A percentile compares a stretch with the other conserved stretches of the same genome.
Conservation (phyloP, 768 basidiomycete species). For the Pluteus cervinus region DNA sequence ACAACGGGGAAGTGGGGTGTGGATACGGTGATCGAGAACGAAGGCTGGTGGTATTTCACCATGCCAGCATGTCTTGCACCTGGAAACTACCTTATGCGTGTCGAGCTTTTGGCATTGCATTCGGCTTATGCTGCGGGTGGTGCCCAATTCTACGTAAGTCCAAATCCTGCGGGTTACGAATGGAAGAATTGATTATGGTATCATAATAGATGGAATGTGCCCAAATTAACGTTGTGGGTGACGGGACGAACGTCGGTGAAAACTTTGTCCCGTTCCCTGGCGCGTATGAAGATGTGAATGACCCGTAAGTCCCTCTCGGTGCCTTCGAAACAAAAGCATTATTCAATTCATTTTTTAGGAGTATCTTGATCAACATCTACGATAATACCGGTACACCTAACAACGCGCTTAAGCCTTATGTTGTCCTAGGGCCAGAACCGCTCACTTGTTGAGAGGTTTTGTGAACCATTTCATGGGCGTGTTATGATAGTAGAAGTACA, state of each 20-base stretch:
- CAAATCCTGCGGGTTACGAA: no score
- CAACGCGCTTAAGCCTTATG: slow-evolving; percentile 7
- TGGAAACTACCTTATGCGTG: slow-evolving; percentile 9
- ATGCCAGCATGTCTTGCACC: slow-evolving; percentile 11
- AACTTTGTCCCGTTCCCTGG: slow-evolving; percentile 10
- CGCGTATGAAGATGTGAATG: slow-evolving; percentile 8
- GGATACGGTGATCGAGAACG: slow-evolving; percentile 9
- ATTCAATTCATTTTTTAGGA: background rate
- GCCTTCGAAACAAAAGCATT: no score
- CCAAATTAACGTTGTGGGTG: slow-evolving; percentile 9
- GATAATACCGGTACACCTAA: no score
- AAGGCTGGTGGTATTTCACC: slow-evolving; percentile 10
- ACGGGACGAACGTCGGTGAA: slow-evolving; percentile 6
- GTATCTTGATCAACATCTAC: slow-evolving; percentile 11
- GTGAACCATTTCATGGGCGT: no score
- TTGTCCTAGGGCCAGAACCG: slow-evolving; percentile 7
- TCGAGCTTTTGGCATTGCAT: slow-evolving; percentile 10
- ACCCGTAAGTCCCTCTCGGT: no score
- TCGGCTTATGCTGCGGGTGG: no score
- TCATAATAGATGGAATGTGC: slow-evolving; percentile 8
- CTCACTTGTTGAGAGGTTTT: slow-evolving; percentile 9
- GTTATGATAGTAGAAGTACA: no score
- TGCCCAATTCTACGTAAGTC: slow-evolving; percentile 9
- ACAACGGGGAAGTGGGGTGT: slow-evolving; percentile 9
- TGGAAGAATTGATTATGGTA: background rate